Evolutionary conservation across 495 filamentous ascomycete species (phyloP).

Genomic region (Neohortaea acidophila): DNA sequence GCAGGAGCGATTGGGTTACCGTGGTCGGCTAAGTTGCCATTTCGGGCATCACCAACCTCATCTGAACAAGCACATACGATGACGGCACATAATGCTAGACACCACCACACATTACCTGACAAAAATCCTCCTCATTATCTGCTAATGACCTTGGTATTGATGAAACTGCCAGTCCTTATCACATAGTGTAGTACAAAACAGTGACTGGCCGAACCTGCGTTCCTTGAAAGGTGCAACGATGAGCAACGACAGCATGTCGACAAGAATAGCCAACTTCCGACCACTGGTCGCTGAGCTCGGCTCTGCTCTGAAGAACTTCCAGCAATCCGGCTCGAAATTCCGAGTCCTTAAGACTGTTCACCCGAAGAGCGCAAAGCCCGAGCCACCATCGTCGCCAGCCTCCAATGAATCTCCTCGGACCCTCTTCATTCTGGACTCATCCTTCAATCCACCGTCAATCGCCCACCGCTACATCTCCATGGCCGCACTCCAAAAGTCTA

Average conservation of each 20-base stretch:
- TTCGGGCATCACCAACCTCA: too few relatives aligned
- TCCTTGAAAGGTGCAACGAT: too few relatives aligned
- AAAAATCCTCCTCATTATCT: too few relatives aligned
- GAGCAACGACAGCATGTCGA: conserved; percentile 8
- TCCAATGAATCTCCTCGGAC: conserved; percentile 24
- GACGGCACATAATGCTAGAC: too few relatives aligned
- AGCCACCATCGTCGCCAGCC: background rate
- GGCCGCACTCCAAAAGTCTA: conserved; percentile 40
- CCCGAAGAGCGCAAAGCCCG: conserved; percentile 2
- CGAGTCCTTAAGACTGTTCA: conserved; percentile 13
- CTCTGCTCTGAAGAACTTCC: conserved; percentile 13
- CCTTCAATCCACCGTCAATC: conserved; percentile 83
- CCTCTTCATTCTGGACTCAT: conserved; percentile 81
- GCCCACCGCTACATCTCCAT: conserved; percentile 66
- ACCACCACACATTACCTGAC: too few relatives aligned
- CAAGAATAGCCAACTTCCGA: conserved; percentile 5
- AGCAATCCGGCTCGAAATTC: conserved; percentile 13
- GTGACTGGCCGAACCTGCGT: too few relatives aligned
- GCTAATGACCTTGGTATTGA: too few relatives aligned
- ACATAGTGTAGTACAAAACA: too few relatives aligned
- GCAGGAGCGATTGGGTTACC: too few relatives aligned
- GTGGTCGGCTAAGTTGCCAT: too few relatives aligned
- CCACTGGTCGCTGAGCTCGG: conserved; percentile 8
- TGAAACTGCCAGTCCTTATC: too few relatives aligned
- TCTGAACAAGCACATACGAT: too few relatives aligned